phyloP scores from a whole-genome alignment of 1,284 basidiomycete species.

The Trametes versicolor region DNA sequence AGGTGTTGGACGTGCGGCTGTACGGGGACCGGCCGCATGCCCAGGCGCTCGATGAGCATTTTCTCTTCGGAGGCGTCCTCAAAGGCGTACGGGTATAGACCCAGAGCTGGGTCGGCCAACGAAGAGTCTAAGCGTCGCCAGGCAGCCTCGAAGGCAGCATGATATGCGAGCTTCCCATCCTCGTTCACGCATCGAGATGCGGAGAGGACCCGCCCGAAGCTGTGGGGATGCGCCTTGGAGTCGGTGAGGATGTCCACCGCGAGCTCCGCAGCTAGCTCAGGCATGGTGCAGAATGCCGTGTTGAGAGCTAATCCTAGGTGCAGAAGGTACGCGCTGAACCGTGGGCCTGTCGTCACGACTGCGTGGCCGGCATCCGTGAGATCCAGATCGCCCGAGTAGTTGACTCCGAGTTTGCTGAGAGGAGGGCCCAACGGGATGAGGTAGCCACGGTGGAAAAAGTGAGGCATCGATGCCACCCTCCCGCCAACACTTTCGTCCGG shows the following conservation, averaged over 20 bases:
- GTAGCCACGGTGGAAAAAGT: slow-evolving; percentile 25
- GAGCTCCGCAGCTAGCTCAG: slow-evolving; percentile 27
- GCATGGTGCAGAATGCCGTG: slow-evolving; percentile 21
- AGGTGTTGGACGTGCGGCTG: slow-evolving; percentile 17
- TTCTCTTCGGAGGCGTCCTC: background rate
- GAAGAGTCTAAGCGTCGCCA: slow-evolving; percentile 17
- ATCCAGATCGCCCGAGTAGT: slow-evolving; percentile 25
- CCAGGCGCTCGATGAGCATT: slow-evolving; percentile 20
- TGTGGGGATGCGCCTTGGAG: slow-evolving; percentile 3
- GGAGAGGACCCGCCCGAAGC: slow-evolving; percentile 11
- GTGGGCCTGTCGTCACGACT: background rate
- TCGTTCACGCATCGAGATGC: background rate
- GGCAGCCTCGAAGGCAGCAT: slow-evolving; percentile 22
- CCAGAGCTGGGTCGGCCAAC: background rate
- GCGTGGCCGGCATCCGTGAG: slow-evolving; percentile 4
- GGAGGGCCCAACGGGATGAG: slow-evolving; percentile 14
- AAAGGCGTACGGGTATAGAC: slow-evolving; percentile 18
- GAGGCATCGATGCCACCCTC: background rate
- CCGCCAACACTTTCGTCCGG: background rate
- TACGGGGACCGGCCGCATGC: slow-evolving; percentile 16
- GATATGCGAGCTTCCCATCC: slow-evolving; percentile 21
- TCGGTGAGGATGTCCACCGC: slow-evolving; percentile 28
- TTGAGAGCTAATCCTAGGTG: slow-evolving; percentile 20
- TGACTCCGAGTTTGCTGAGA: slow-evolving; percentile 18
- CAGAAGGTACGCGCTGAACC: slow-evolving; percentile 11